Percentiles rank a stretch among this genome's conserved stretches.
Conservation (phyloP, 495 filamentous ascomycete genomes). For the Penicillium angulare region DNA sequence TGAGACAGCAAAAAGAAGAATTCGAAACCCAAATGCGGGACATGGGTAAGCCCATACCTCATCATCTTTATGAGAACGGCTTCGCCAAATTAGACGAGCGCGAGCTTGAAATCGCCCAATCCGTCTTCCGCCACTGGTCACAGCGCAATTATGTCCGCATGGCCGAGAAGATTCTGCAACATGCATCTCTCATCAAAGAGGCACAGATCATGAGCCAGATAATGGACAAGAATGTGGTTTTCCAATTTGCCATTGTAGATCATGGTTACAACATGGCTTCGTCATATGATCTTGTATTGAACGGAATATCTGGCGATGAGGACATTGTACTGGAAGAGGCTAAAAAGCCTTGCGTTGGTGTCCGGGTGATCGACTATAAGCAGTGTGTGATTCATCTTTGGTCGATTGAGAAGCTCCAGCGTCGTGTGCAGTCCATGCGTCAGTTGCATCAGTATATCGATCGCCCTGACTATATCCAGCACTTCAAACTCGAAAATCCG, state of each 20-base stretch:
- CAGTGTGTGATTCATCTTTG: conserved; percentile 85
- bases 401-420: conserved; percentile 90
- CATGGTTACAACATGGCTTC: conserved; percentile 85
- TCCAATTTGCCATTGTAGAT: conserved; percentile 92
- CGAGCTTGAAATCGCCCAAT: conserved; percentile 68
- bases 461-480: conserved; percentile 86
- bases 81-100: conserved; percentile 61
- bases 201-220: conserved; percentile 97
- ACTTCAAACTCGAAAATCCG: conserved; percentile 60
- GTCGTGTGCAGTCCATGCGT: conserved; percentile 84
- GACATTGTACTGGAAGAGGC: conserved; percentile 78
- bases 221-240: conserved; percentile 90
- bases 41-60: conserved; percentile 52
- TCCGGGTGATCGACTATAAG: conserved; percentile 90
- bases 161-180: conserved; percentile 88
- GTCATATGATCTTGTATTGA: conserved; percentile 93
- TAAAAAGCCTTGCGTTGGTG: conserved; percentile 84
- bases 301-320: conserved; percentile 87
- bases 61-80: conserved; percentile 48
- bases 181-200: conserved; percentile 86
- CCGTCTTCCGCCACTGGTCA: conserved; percentile 71
- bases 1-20: conserved; percentile 70
- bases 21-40: conserved; percentile 70
- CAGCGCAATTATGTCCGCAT: conserved; percentile 86
- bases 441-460: conserved; percentile 96